phyloP scores from a whole-genome alignment of 352 stramenopile species.

The Phytophthora pisi region DNA sequence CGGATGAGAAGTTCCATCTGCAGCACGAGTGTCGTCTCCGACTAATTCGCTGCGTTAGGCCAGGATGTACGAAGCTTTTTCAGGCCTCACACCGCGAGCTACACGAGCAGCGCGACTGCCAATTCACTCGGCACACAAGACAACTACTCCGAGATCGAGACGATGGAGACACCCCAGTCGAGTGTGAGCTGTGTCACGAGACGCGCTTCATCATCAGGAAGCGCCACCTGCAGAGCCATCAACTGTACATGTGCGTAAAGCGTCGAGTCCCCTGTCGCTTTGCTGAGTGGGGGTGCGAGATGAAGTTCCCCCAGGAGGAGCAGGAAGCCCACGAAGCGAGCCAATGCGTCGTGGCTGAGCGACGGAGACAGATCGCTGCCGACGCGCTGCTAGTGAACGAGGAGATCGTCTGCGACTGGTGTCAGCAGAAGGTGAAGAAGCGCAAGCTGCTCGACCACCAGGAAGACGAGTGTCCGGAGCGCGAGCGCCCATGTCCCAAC shows the following conservation, averaged over 20 bases:
- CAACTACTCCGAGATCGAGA: constrained; percentile 51
- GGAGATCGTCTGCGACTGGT: constrained; percentile 69
- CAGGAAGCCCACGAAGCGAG: constrained; percentile 46
- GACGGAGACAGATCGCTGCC: constrained; percentile 43
- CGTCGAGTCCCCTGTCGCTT: constrained; percentile 53
- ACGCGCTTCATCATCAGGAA: constrained; percentile 34
- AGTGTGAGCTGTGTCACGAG: constrained; percentile 50
- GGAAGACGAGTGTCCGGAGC: constrained; percentile 72
- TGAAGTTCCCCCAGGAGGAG: constrained; percentile 43
- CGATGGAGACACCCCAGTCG: constrained; percentile 41
- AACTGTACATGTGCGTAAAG: constrained; percentile 52
- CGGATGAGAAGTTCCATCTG: constrained; percentile 44
- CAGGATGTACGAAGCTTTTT: constrained; percentile 50
- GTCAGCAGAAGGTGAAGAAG: constrained; percentile 63
- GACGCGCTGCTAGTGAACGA: constrained; percentile 60
- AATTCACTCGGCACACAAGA: constrained; percentile 32
- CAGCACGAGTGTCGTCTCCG: constrained; percentile 46
- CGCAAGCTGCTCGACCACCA: constrained; percentile 74
- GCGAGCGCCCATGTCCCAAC: constrained; percentile 76
- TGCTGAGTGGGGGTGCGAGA: constrained; percentile 55
- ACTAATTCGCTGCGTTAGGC: constrained; percentile 47
- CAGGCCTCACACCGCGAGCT: constrained; percentile 26
- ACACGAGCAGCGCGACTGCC: constrained; percentile 54
- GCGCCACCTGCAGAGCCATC: constrained; percentile 50
- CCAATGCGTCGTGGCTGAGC: constrained; percentile 51